phyloP scores from a whole-genome alignment of 768 basidiomycete species.

The Aureoboletus auriporus region DNA sequence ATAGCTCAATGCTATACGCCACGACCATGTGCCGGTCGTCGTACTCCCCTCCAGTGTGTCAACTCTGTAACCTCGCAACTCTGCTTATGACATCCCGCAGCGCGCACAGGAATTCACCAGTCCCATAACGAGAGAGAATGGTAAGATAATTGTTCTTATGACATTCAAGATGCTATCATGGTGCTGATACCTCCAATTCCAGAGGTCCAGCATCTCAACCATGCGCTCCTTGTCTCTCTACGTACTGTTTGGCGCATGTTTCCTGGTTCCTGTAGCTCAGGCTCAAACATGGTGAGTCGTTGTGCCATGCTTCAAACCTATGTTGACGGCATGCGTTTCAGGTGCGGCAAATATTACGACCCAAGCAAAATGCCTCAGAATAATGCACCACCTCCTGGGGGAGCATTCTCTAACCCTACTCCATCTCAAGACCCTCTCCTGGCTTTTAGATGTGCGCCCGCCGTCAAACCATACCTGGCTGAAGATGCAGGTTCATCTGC shows the following conservation, averaged over 20 bases:
- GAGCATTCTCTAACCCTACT: constrained; percentile 40
- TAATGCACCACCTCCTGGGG: constrained; percentile 43
- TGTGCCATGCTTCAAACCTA: not conserved
- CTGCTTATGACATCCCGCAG: constrained; percentile 10
- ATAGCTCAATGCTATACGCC: not conserved
- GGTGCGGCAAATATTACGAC: constrained; percentile 53
- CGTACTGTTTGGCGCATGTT: constrained; percentile 9
- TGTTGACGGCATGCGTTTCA: constrained; percentile 14
- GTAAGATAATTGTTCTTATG: not conserved
- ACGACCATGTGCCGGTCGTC: not conserved
- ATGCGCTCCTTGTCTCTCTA: constrained; percentile 11
- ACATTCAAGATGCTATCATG: constrained; percentile 6
- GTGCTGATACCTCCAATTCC: not conserved
- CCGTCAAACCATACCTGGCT: constrained; percentile 54
- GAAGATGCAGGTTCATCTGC: constrained; percentile 43
- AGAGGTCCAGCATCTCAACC: not conserved
- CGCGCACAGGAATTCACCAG: not conserved
- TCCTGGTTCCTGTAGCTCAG: constrained; percentile 10
- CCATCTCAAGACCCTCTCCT: constrained; percentile 41
- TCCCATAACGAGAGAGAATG: no score
- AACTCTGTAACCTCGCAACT: not conserved
- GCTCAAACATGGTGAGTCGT: constrained; percentile 29
- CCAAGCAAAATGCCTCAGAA: constrained; percentile 31
- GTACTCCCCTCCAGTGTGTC: not conserved
- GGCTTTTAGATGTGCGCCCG: constrained; percentile 55